Conservation (phyloP, 2,329 filamentous ascomycete genomes). For the Bipolaris bicolor region DNA sequence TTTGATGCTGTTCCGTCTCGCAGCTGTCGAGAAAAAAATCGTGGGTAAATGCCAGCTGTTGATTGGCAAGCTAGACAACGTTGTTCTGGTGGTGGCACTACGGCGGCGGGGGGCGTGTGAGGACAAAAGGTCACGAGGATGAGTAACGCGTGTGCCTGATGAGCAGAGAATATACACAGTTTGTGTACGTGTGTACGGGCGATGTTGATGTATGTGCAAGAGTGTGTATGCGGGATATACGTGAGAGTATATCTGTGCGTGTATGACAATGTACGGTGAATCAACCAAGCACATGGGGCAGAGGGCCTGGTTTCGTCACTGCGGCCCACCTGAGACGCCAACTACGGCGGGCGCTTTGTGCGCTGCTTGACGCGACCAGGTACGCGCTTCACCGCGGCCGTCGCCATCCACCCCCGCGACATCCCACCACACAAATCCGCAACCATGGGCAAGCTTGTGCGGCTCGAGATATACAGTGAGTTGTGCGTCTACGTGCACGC, state of each 20-base stretch:
- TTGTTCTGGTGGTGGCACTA: conserved; percentile 18
- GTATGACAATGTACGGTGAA: neutral
- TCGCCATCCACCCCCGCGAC: conserved; percentile 11
- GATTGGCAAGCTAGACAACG: conserved; percentile 38
- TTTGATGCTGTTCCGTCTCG: conserved; percentile 1
- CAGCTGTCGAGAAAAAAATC: conserved; percentile 17
- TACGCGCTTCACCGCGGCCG: conserved; percentile 11
- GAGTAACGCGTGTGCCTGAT: neutral
- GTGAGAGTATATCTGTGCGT: neutral
- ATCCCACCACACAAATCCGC: conserved; percentile 24
- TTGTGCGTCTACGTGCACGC: conserved; percentile 36
- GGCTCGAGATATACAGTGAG: conserved; percentile 89
- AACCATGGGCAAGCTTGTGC: conserved; percentile 91
- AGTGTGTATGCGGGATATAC: too few species aligned
- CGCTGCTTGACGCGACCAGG: conserved; percentile 21
- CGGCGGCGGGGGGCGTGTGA: neutral
- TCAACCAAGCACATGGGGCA: neutral
- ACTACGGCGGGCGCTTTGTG: conserved; percentile 30
- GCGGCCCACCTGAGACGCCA: conserved; percentile 23
- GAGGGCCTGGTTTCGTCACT: conserved; percentile 29
- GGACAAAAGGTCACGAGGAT: conserved; percentile 16
- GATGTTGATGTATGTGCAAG: neutral
- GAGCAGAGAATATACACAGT: neutral
- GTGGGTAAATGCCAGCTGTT: conserved; percentile 38
- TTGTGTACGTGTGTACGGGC: neutral